Conservation (phyloP, 2,329 filamentous ascomycete species). For the Rhynchosporium graminicola region DNA sequence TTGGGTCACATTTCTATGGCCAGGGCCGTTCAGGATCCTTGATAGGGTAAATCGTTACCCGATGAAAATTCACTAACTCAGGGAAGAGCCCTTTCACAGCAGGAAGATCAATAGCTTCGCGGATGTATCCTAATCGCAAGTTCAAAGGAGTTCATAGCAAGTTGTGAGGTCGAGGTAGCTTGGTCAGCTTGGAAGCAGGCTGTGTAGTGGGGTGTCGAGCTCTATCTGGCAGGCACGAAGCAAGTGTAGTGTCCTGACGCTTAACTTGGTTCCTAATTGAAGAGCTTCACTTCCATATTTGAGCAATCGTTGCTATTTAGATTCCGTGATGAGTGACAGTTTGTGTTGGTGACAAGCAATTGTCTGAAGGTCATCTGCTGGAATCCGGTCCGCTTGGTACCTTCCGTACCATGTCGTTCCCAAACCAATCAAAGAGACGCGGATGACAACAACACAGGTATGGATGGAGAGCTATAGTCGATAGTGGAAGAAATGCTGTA, state of each 20-base stretch:
- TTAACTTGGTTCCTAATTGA: background rate
- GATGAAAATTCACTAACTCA: conserved; percentile 1
- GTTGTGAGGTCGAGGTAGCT: background rate
- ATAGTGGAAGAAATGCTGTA: background rate
- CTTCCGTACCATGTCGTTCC: background rate
- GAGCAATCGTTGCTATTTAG: background rate
- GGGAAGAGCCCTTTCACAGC: background rate
- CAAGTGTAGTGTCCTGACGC: background rate
- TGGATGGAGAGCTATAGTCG: background rate
- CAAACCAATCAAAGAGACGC: conserved; percentile 1
- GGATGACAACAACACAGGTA: background rate
- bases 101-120: background rate
- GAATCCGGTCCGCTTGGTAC: background rate
- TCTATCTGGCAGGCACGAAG: background rate
- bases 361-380: background rate
- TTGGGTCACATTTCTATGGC: background rate
- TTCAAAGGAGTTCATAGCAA: conserved; percentile 14
- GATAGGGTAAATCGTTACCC: background rate
- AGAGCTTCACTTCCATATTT: background rate
- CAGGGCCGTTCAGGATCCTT: background rate
- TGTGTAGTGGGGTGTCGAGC: background rate
- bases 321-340: background rate
- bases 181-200: background rate
- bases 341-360: background rate
- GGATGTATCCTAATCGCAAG: conserved; percentile 10